phyloP scores from a whole-genome alignment of 768 basidiomycete genomes.

The Boletus subcaerulescens region DNA sequence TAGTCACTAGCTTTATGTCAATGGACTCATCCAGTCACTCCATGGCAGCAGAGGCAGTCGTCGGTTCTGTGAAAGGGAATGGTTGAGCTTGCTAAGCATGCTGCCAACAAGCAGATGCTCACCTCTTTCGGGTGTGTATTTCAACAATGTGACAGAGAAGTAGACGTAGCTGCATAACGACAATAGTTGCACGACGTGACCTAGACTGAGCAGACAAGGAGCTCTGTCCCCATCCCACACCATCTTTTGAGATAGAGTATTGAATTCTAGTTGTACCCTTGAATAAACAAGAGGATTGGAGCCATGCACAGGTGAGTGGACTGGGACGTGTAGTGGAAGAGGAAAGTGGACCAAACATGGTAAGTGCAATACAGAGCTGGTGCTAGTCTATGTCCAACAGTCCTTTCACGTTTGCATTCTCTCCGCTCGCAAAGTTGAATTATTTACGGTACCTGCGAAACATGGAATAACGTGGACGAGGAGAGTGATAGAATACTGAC shows the following conservation, averaged over 20 bases:
- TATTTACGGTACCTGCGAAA: slow-evolving; percentile 29
- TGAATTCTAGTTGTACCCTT: background rate
- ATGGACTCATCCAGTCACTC: no score
- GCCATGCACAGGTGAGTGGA: slow-evolving; percentile 1
- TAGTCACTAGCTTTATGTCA: no score
- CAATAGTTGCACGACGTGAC: background rate
- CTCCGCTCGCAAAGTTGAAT: background rate
- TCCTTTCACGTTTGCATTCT: slow-evolving; percentile 3
- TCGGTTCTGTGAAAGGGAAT: no score
- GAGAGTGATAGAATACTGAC: slow-evolving; percentile 40
- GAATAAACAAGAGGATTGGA: background rate
- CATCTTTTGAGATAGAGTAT: background rate
- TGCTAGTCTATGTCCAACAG: slow-evolving; percentile 24
- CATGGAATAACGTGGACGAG: background rate
- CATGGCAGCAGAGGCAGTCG: no score
- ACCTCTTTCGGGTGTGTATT: background rate
- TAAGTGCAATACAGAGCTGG: slow-evolving; percentile 17
- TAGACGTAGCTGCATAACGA: no score
- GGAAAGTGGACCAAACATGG: slow-evolving; percentile 7
- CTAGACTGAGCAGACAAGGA: background rate
- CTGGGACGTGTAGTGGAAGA: background rate
- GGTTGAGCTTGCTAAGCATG: background rate
- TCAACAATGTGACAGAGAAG: no score
- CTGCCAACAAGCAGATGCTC: background rate
- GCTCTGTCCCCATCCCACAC: background rate